These are phyloP conservation scores for Pseudocercospora fijiensis DNA, from an alignment of 2,329 filamentous ascomycete genomes.

Conservation along the genomic window DNA sequence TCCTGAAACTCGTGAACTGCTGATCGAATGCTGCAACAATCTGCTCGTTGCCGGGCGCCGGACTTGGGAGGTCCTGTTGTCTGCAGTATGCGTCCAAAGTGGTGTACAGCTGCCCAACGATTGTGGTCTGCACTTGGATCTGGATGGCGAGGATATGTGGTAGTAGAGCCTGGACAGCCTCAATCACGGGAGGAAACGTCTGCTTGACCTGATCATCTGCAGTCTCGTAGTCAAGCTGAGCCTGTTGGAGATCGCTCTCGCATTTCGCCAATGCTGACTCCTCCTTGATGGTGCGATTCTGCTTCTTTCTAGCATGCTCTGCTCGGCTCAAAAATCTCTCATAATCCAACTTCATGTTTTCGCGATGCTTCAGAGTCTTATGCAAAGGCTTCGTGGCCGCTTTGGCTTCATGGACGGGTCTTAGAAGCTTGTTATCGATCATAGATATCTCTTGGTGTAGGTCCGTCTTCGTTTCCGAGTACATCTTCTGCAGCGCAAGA, in stretches of 20 bases:
- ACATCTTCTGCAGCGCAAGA: conserved; percentile 63
- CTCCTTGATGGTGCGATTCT: conserved; percentile 69
- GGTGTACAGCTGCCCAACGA: conserved; percentile 77
- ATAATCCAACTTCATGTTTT: conserved; percentile 78
- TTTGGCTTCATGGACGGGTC: conserved; percentile 67
- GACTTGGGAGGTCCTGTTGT: conserved; percentile 67
- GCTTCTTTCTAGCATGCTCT: conserved; percentile 68
- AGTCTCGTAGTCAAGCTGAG: conserved; percentile 67
- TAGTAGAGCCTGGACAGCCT: conserved; percentile 70
- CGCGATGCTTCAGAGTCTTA: conserved; percentile 81
- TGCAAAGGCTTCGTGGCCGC: conserved; percentile 69
- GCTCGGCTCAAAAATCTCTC: conserved; percentile 73
- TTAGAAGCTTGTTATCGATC: conserved; percentile 69
- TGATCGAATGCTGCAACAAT: conserved; percentile 66
- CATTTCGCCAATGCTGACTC: conserved; percentile 69
- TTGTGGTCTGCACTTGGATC: conserved; percentile 72
- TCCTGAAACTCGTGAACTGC: conserved; percentile 62
- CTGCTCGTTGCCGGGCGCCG: conserved; percentile 69
- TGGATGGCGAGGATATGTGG: conserved; percentile 69
- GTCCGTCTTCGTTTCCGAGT: conserved; percentile 69
- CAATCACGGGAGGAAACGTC: conserved; percentile 69
- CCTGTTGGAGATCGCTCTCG: conserved; percentile 65
- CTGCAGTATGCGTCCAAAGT: conserved; percentile 71
- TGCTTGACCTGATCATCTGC: conserved; percentile 72
- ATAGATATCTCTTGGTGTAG: conserved; percentile 67